Evolutionary conservation across 2,329 filamentous ascomycete species (phyloP).

Genomic region (Thelonectria olida): DNA sequence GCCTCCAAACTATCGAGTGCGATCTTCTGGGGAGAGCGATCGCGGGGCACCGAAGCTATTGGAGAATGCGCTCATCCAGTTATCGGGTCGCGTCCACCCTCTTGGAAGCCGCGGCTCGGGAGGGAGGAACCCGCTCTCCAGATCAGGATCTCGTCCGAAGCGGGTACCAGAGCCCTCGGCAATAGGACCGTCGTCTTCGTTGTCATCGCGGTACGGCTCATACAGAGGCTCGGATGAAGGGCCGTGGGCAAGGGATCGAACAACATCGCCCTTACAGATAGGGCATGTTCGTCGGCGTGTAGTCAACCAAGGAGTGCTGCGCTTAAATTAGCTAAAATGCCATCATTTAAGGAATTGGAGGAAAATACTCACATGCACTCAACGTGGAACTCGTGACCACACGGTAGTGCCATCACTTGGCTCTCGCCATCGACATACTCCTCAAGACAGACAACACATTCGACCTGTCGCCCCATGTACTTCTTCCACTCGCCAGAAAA

Average conservation of each 20-base stretch:
- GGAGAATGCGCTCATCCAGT: conserved; percentile 52
- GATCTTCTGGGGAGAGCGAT: conserved; percentile 40
- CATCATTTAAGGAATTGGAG: neutral
- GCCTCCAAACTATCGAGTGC: conserved; percentile 26
- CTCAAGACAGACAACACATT: conserved; percentile 96
- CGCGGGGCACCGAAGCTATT: conserved; percentile 36
- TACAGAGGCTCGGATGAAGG: conserved; percentile 62
- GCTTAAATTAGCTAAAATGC: conserved; percentile 32
- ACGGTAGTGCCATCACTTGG: conserved; percentile 95
- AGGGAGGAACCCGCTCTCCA: conserved; percentile 53
- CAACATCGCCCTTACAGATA: conserved; percentile 98
- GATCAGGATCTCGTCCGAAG: conserved; percentile 48
- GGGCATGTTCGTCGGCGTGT: conserved; percentile 96
- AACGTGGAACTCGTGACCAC: conserved; percentile 96
- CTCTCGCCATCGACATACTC: conserved; percentile 96
- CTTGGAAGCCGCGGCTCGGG: conserved; percentile 31
- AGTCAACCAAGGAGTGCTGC: conserved; percentile 93
- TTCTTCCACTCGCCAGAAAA: conserved; percentile 68
- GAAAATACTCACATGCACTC: conserved; percentile 90
- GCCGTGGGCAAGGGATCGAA: conserved; percentile 70
- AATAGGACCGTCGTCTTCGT: conserved; percentile 50
- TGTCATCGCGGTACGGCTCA: conserved; percentile 64
- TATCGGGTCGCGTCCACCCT: conserved; percentile 40
- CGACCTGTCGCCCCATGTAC: conserved; percentile 75
- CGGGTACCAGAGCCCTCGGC: conserved; percentile 47